A percentile compares a stretch with the other conserved stretches of the same genome.
Evolutionary conservation across 495 filamentous ascomycete species (phyloP).

Genomic region (Staphylotrichum tortipilum): DNA sequence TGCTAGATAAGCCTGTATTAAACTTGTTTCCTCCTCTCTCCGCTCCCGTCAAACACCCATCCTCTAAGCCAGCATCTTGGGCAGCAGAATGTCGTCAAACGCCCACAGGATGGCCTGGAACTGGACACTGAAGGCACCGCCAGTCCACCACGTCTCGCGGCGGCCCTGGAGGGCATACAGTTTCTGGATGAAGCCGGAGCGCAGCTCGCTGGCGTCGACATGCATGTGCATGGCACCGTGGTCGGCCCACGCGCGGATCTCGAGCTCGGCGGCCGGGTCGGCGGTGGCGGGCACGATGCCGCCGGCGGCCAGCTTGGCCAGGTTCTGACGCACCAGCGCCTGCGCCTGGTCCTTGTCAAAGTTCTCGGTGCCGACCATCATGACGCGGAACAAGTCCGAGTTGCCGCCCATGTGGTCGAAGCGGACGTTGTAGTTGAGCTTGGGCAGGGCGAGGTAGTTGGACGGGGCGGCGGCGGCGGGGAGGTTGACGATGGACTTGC

Average conservation of each 20-base stretch:
- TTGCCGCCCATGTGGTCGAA: slow-evolving; percentile 22
- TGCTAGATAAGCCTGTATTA: too few species aligned
- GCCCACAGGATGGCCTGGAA: slow-evolving; percentile 34
- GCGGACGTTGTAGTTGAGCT: slow-evolving; percentile 14
- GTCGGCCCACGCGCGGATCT: slow-evolving; percentile 28
- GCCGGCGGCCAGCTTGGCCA: slow-evolving; percentile 21
- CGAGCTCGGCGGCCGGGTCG: slow-evolving; percentile 11
- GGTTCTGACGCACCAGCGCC: slow-evolving; percentile 19
- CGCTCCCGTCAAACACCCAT: background rate
- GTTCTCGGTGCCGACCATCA: slow-evolving; percentile 31
- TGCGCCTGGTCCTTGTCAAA: slow-evolving; percentile 22
- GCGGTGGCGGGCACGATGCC: slow-evolving; percentile 18
- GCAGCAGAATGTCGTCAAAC: slow-evolving; percentile 27
- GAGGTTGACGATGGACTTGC: slow-evolving; percentile 19
- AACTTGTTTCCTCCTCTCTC: too few species aligned
- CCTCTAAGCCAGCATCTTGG: slow-evolving; percentile 14
- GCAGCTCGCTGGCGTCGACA: slow-evolving; percentile 15
- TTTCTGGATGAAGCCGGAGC: slow-evolving; percentile 40
- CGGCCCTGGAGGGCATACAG: slow-evolving; percentile 45
- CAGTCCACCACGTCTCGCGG: slow-evolving; percentile 46
- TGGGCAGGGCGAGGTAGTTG: slow-evolving; percentile 23
- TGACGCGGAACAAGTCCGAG: slow-evolving; percentile 28
- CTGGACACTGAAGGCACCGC: slow-evolving; percentile 33
- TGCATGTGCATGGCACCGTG: slow-evolving; percentile 34
- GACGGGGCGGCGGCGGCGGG: slow-evolving; percentile 12